Conservation (phyloP, 306 rosid species). For the Begonia peltatifolia region DNA sequence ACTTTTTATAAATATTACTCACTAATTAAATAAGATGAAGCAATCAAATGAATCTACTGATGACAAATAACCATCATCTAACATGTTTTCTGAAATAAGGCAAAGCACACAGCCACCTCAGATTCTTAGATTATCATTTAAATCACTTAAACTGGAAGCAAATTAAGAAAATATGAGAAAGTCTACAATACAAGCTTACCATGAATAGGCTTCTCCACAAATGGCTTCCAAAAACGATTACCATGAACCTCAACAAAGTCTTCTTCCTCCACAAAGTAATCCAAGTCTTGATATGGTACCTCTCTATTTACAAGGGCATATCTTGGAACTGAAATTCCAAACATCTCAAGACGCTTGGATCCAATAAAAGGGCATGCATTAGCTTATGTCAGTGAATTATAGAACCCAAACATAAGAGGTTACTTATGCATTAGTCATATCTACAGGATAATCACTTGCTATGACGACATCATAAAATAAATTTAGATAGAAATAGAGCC, state of each 20-base stretch:
- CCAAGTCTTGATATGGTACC: constrained; percentile 57
- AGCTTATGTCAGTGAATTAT: constrained; percentile 10
- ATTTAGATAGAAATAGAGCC: too few species aligned
- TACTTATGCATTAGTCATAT: too few species aligned
- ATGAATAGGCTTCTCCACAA: constrained; percentile 95
- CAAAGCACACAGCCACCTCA: too few species aligned
- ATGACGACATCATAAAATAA: too few species aligned
- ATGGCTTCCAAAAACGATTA: constrained; percentile 82
- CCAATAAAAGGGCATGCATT: constrained; percentile 19
- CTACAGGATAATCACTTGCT: too few species aligned
- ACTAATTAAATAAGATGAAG: too few species aligned
- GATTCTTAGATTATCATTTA: too few species aligned
- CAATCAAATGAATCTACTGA: too few species aligned
- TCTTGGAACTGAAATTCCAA: constrained; percentile 82
- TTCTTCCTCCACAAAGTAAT: constrained; percentile 86
- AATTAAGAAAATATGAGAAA: constrained; percentile 9
- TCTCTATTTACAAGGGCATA: constrained; percentile 92
- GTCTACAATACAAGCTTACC: constrained; percentile 44
- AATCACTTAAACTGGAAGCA: constrained; percentile 3
- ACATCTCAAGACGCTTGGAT: constrained; percentile 66
- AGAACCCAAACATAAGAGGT: constrained; percentile 1
- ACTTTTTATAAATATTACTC: too few species aligned
- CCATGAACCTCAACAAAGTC: constrained; percentile 93
- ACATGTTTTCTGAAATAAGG: too few species aligned
- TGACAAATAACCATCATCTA: too few species aligned